phyloP scores from a whole-genome alignment of 352 stramenopile species.

The Phytophthora capsici region DNA sequence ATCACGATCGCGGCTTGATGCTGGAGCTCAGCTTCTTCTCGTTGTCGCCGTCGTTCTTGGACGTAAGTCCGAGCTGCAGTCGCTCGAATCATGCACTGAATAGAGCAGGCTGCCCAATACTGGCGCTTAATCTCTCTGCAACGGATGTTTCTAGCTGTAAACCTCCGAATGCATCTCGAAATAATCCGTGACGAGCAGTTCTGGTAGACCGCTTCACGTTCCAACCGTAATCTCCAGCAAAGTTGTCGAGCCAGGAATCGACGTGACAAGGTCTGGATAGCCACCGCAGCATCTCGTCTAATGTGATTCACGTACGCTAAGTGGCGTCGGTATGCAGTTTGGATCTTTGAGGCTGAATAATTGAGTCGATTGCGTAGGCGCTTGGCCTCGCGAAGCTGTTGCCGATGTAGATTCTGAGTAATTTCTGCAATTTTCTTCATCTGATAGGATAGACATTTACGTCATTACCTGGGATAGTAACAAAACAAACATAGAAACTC shows the following conservation, averaged over 20 bases:
- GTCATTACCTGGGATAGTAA: not conserved
- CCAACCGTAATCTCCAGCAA: constrained; percentile 13
- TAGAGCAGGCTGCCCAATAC: constrained; percentile 42
- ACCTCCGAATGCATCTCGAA: constrained; percentile 43
- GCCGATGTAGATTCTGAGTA: constrained; percentile 65
- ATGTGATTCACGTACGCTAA: constrained; percentile 10
- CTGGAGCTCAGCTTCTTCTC: constrained; percentile 9
- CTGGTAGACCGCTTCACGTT: constrained; percentile 21
- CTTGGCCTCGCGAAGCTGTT: constrained; percentile 74
- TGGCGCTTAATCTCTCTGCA: constrained; percentile 36
- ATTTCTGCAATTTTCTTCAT: constrained; percentile 84
- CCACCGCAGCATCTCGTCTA: constrained; percentile 37
- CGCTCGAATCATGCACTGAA: constrained; percentile 56
- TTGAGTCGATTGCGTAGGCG: constrained; percentile 59
- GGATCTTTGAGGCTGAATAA: constrained; percentile 58
- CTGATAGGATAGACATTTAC: constrained; percentile 30
- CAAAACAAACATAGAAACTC: not conserved
- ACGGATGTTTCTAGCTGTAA: constrained; percentile 34
- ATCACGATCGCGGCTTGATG: constrained; percentile 55
- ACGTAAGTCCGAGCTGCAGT: constrained; percentile 27
- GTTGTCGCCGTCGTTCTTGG: constrained; percentile 10
- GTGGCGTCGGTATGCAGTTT: constrained; percentile 48
- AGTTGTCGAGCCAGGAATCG: constrained; percentile 31
- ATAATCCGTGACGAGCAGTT: constrained; percentile 51
- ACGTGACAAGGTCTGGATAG: constrained; percentile 59